Evolutionary conservation across 2,329 filamentous ascomycete species (phyloP).

Genomic region (Scorias spongiosa): DNA sequence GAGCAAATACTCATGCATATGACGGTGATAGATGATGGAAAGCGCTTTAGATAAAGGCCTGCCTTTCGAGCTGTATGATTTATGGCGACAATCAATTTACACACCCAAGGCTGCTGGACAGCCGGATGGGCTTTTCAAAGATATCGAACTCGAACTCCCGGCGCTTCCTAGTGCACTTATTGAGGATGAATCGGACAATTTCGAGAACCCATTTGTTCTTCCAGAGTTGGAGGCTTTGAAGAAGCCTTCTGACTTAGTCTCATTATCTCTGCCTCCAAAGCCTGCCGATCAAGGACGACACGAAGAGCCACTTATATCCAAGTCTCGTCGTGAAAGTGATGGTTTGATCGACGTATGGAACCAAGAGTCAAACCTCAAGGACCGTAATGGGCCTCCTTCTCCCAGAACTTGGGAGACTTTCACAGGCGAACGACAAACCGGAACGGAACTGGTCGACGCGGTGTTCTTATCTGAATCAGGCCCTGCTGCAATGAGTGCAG

Average conservation of each 20-base stretch:
- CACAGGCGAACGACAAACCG: constrained; percentile 19
- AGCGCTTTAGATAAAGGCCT: constrained; percentile 5
- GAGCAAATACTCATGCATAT: too few species aligned
- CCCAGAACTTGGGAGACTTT: constrained; percentile 61
- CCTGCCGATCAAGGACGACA: neutral
- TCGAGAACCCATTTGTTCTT: neutral
- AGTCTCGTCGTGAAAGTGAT: constrained; percentile 1
- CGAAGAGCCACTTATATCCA: neutral
- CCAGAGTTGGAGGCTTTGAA: neutral
- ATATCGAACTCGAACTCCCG: neutral
- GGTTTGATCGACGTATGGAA: constrained; percentile 23
- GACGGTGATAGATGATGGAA: constrained; percentile 2
- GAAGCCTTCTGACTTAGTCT: too few species aligned
- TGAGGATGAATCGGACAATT: neutral
- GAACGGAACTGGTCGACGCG: constrained; percentile 20
- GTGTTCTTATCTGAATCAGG: constrained; percentile 56
- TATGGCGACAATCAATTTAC: constrained; percentile 8
- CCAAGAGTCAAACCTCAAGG: constrained; percentile 19
- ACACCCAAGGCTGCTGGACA: neutral
- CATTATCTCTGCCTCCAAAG: too few species aligned
- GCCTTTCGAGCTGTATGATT: constrained; percentile 11
- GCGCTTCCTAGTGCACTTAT: neutral
- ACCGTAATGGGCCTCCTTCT: constrained; percentile 15
- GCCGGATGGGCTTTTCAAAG: neutral
- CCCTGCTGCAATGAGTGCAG: constrained; percentile 48